These are phyloP conservation scores for Rubroboletus satanas DNA, from an alignment of 768 basidiomycete genomes.

Conservation along the genomic window DNA sequence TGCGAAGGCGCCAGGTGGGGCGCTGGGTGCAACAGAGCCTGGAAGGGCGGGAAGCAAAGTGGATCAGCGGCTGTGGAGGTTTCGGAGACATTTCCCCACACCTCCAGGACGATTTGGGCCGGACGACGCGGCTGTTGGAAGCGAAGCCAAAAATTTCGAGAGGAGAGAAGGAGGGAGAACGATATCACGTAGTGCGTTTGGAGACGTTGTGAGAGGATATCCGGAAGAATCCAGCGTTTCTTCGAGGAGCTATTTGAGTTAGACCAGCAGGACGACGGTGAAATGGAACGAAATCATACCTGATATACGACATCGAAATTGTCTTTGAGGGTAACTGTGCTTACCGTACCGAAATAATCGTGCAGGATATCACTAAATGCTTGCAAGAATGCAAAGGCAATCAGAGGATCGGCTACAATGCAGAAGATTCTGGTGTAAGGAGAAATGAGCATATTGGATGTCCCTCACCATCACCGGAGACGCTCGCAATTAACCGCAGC, in stretches of 20 bases:
- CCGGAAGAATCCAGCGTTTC: slow-evolving; percentile 94
- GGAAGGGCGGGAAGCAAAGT: not conserved
- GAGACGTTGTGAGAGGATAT: slow-evolving; percentile 86
- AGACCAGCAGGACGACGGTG: not conserved
- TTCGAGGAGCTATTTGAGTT: slow-evolving; percentile 66
- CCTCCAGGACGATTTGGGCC: slow-evolving; percentile 29
- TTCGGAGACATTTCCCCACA: not conserved
- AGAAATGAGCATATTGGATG: not conserved
- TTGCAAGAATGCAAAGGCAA: slow-evolving; percentile 85
- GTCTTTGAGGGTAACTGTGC: slow-evolving; percentile 74
- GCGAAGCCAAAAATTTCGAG: slow-evolving; percentile 55
- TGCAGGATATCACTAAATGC: slow-evolving; percentile 78
- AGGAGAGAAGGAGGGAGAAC: slow-evolving; percentile 88
- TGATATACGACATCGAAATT: slow-evolving; percentile 96
- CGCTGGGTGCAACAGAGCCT: slow-evolving; percentile 35
- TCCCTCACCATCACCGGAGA: slow-evolving; percentile 75
- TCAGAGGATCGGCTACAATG: slow-evolving; percentile 74
- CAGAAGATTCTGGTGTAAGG: not conserved
- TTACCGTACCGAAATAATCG: slow-evolving; percentile 87
- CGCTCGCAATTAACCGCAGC: slow-evolving; percentile 72
- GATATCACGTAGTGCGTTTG: slow-evolving; percentile 88
- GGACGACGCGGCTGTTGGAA: slow-evolving; percentile 21
- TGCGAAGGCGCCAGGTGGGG: slow-evolving; percentile 56
- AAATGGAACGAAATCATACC: slow-evolving; percentile 38
- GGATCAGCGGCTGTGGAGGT: not conserved